Evolutionary conservation across 1,284 basidiomycete species (phyloP), one percentile per base, ranked within the genome.

Genomic region (Rhodotorula sp.): DNA sequence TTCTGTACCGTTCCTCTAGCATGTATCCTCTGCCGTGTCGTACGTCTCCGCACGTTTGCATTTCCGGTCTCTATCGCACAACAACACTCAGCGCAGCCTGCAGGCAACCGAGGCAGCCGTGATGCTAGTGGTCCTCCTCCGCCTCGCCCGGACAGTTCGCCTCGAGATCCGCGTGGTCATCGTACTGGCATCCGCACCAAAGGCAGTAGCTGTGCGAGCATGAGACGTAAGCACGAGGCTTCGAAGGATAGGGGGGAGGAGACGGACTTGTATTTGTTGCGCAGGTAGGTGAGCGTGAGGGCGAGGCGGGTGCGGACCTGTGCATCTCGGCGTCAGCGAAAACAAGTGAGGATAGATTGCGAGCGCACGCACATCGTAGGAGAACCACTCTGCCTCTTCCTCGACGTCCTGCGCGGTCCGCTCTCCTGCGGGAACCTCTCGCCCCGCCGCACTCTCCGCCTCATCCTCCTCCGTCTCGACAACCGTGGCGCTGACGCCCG

Each of bases 131-230:
- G 63, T 86, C 86, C 46, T 90, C 89, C 79, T 93, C 91, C 50
- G 86, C 84, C 48, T 82, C 78, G 4, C 91, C 91, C 6, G 91
- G 91, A 79, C 91, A 93, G 64, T 87, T 83, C 52, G 77, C 79
- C 64, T 81, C 81, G 81, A 93, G 81, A 64, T 91, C 88, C 34
- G 85, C 84, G 18, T 80, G 78, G 71, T 84, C 82, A 26, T 85
- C 83, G 78, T 92, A 93, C 75, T 86, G 84, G 10, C 87, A 85
- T 15, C 91, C 91, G 78, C 91, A 93, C 89, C 90, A 93, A 79
- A 92, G 91, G 78, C 91, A 93, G 79, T 92, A 92, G 24, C 82
- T 79, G 78, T 89, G 86, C 34, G 22, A 13, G 47, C 40, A 58
- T 10, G 34, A 10, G 5, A 30, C 30, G 26, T 13, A 15, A 15